Conservation (phyloP, 768 basidiomycete species). For the Dioszegia crocea region DNA sequence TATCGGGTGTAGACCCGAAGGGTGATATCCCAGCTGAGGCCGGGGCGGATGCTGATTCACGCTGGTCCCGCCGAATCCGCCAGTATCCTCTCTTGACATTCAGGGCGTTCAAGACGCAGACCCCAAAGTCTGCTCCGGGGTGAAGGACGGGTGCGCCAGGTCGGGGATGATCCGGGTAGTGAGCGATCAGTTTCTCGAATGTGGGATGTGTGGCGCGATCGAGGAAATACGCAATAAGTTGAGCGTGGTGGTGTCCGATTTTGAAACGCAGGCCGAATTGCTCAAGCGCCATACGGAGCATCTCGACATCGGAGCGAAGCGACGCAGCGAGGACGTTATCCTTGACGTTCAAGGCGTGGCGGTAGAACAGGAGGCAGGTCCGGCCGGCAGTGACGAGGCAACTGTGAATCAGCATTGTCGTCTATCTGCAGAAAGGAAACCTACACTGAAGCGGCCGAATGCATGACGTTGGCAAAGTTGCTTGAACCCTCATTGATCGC, state of each 20-base stretch:
- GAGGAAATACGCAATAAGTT: slow-evolving; percentile 44
- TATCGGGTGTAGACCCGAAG: slow-evolving; percentile 32
- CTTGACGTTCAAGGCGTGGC: slow-evolving; percentile 27
- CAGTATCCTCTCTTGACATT: slow-evolving; percentile 44
- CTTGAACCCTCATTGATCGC: slow-evolving; percentile 8
- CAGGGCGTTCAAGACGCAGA: slow-evolving; percentile 35
- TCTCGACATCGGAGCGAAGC: slow-evolving; percentile 34
- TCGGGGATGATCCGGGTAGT: slow-evolving; percentile 42
- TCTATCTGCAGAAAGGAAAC: slow-evolving; percentile 1
- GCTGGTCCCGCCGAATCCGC: slow-evolving; percentile 7
- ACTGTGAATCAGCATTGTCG: slow-evolving; percentile 11
- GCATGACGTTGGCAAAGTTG: slow-evolving; percentile 33
- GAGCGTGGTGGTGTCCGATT: slow-evolving; percentile 42
- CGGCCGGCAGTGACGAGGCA: slow-evolving; percentile 40
- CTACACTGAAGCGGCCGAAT: slow-evolving; percentile 38
- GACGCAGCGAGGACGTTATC: slow-evolving; percentile 24
- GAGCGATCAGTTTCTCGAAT: slow-evolving; percentile 33
- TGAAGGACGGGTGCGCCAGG: slow-evolving; percentile 34
- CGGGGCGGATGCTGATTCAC: background rate
- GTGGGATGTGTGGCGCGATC: slow-evolving; percentile 37
- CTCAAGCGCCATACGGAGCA: slow-evolving; percentile 33
- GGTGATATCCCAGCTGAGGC: slow-evolving; percentile 26
- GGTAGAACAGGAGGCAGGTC: slow-evolving; percentile 36
- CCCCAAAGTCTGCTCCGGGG: slow-evolving; percentile 26
- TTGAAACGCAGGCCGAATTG: slow-evolving; percentile 35